phyloP scores from a whole-genome alignment of 345 rosid species.

The Murraya paniculata region DNA sequence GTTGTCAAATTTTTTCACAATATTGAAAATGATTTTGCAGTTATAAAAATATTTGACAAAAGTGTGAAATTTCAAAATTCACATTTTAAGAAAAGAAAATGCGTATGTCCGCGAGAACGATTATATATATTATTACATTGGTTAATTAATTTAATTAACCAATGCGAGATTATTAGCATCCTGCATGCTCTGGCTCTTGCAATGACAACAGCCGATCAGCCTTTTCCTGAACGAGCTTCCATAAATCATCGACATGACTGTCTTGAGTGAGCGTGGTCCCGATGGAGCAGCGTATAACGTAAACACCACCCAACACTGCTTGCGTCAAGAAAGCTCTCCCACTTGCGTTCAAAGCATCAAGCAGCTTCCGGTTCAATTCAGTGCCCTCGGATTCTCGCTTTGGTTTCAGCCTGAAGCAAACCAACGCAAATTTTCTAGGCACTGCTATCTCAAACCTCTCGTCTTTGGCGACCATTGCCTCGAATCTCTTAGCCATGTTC shows the following conservation, averaged over 20 bases:
- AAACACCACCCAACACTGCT: conserved; percentile 19
- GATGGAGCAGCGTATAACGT: conserved; percentile 21
- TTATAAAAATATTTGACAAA: no score
- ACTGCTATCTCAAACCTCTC: conserved; percentile 31
- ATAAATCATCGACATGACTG: background rate
- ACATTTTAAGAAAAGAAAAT: no score
- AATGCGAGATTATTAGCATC: no score
- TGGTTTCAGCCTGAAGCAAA: conserved; percentile 36
- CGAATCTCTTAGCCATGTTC: conserved; percentile 32
- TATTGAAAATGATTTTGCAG: no score
- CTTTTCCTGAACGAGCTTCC: no score
- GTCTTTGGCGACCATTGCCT: conserved; percentile 24
- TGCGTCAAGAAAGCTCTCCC: conserved; percentile 34
- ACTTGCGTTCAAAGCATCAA: conserved; percentile 27
- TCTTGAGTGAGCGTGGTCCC: conserved; percentile 28
- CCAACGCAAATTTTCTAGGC: conserved; percentile 36
- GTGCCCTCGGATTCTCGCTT: background rate
- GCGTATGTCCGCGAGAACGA: no score
- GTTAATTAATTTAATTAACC: no score
- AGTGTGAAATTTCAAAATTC: no score
- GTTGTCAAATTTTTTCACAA: no score
- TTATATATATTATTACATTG: no score
- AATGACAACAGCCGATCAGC: no score
- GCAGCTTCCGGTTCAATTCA: conserved; percentile 12
- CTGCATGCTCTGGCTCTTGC: no score